Base-by-base conservation (phyloP, 2,329 filamentous ascomycete species). In the Penicillium occitanis region DNA sequence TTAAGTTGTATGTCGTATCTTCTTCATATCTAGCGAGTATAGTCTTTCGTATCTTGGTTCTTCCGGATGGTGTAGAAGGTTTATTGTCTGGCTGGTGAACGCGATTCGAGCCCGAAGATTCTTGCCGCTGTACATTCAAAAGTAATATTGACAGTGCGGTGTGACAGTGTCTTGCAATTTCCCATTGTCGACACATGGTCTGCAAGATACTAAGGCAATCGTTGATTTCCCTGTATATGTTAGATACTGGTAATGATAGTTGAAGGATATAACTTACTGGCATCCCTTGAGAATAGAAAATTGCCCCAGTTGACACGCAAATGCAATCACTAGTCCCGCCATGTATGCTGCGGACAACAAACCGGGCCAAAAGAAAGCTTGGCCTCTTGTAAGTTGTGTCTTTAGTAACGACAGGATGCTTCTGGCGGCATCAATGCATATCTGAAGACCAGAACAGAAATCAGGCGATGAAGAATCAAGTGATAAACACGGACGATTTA, bases 281-380 rank as follows among this genome's bases (percentile, higher is more conserved):
- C 72, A 70, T 1, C 76, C 78, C 48, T 77, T 76, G 0, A 66
- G 64, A 48, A 78, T 68, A 7, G 75, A 73, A 64, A 79, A 79
- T 67, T 79, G 78, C 13, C 74, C 74, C 6, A 80, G 65, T 57
- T 80, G 78, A 46, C 78, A 80, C 17, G 78, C 78, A 64, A 79
- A 79, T 13, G 77, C 78, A 61, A 79, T 73, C 4, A 80, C 76
- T 5, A 80, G 71, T 11, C 78, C 78, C 0, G 76, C 74, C 78
- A 80, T 80, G 75, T 77, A 80, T 0, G 75, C 75, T 0, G 78
- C 78, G 1, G 76, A 79, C 5, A 80, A 66, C 19, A 79, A 75
- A 0, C 77, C 77, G 0, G 78, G 78, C 70, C 78, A 77, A 68
- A 79, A 79, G 40, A 80, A 70, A 5, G 75, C 73, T 60, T 79